Conservation (phyloP, 2,329 filamentous ascomycete species). For the Alternaria solani region DNA sequence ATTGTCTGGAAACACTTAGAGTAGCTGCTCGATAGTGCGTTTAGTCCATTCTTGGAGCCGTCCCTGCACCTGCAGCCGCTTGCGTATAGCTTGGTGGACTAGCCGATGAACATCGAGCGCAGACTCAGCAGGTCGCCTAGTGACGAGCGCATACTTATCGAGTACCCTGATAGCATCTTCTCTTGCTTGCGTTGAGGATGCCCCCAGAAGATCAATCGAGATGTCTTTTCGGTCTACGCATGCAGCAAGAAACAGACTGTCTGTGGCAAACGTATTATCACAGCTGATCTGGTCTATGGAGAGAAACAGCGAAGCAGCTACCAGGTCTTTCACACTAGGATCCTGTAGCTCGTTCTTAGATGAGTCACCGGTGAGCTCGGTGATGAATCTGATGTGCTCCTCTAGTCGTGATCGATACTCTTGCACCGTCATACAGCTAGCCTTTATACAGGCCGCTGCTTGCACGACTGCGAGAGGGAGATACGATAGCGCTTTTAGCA, state of each 20-base stretch:
- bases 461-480: constrained; percentile 31
- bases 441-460: constrained; percentile 28
- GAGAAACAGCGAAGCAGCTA: constrained; percentile 53
- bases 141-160: constrained; percentile 19
- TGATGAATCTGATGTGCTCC: background rate
- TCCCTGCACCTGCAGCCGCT: constrained; percentile 14
- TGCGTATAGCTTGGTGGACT: constrained; percentile 20
- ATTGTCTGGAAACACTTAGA: constrained; percentile 25
- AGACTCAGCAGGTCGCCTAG: constrained; percentile 15
- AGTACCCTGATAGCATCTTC: constrained; percentile 24
- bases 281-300: constrained; percentile 48
- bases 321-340: constrained; percentile 45
- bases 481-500: constrained; percentile 27
- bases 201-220: constrained; percentile 24
- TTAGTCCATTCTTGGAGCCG: constrained; percentile 13
- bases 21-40: constrained; percentile 17
- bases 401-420: constrained; percentile 24
- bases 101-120: constrained; percentile 23
- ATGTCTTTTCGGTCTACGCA: constrained; percentile 44
- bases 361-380: constrained; percentile 40
- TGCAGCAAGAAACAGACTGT: constrained; percentile 52
- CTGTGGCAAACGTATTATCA: constrained; percentile 43
- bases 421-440: constrained; percentile 13
- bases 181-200: constrained; percentile 16
- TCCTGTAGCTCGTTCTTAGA: constrained; percentile 40